Evolutionary conservation across 2,329 filamentous ascomycete species (phyloP).

Genomic region (Dothideomycetidae sp.): DNA sequence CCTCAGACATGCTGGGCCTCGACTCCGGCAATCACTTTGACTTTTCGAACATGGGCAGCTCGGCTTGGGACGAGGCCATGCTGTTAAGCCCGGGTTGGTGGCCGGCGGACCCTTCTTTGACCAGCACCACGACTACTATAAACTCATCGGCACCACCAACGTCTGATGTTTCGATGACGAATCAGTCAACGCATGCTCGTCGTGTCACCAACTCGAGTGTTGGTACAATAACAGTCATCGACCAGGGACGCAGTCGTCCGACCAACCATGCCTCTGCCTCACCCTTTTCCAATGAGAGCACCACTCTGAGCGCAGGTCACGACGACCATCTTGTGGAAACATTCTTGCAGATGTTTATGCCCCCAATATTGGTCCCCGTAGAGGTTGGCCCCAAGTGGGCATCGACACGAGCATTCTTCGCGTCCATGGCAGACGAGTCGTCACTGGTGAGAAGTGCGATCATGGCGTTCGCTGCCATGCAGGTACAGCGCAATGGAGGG

Average conservation of each 20-base stretch:
- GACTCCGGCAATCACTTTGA: slow-evolving; percentile 7
- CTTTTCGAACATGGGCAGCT: background rate
- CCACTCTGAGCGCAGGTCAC: slow-evolving; percentile 15
- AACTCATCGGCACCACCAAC: too few relatives aligned
- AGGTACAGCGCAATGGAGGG: slow-evolving; percentile 29
- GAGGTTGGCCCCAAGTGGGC: slow-evolving; percentile 41
- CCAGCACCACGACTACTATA: too few relatives aligned
- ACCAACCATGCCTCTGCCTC: slow-evolving; percentile 11
- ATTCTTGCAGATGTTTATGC: slow-evolving; percentile 36
- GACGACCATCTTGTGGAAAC: slow-evolving; percentile 33
- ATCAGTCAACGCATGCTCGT: too few relatives aligned
- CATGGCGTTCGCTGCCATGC: slow-evolving; percentile 12
- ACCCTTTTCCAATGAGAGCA: slow-evolving; percentile 19
- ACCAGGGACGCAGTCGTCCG: background rate
- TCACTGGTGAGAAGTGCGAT: slow-evolving; percentile 33
- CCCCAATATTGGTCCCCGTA: slow-evolving; percentile 39
- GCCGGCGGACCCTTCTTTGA: too few relatives aligned
- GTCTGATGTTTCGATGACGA: too few relatives aligned
- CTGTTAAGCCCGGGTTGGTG: background rate
- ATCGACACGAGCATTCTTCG: slow-evolving; percentile 34
- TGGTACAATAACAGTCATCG: too few relatives aligned
- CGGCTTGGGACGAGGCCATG: background rate
- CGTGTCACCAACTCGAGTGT: too few relatives aligned
- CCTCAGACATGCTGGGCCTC: background rate
- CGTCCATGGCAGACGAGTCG: slow-evolving; percentile 34